Percentiles rank a stretch among this genome's conserved stretches.
Evolutionary conservation across 371 early-diverging fungal species (phyloP).

Genomic region (Mucor indicus): DNA sequence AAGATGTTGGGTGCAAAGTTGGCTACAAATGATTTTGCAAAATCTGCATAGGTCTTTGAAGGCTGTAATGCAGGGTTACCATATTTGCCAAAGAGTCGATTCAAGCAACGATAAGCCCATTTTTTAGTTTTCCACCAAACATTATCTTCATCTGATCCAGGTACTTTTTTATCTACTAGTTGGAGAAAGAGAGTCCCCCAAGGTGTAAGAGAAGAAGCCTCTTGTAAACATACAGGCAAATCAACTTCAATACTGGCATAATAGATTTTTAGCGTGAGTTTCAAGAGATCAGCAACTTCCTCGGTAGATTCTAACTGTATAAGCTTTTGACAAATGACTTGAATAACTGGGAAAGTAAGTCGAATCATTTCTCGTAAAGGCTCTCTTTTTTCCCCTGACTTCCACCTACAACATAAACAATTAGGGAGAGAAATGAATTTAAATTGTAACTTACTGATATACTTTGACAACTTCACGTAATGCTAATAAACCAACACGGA

Average conservation of each 20-base stretch:
- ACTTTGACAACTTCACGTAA: constrained; percentile 77
- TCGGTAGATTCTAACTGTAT: constrained; percentile 49
- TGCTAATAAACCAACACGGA: constrained; percentile 74
- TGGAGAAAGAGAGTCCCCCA: constrained; percentile 88
- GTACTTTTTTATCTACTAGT: constrained; percentile 65
- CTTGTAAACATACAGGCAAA: constrained; percentile 67
- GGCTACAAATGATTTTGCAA: constrained; percentile 75
- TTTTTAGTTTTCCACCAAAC: constrained; percentile 92
- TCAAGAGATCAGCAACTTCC: constrained; percentile 86
- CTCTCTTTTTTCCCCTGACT: constrained; percentile 49
- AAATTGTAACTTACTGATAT: constrained; percentile 62
- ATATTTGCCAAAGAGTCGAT: constrained; percentile 76
- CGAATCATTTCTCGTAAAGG: constrained; percentile 68
- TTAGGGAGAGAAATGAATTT: not conserved
- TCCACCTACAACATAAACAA: constrained; percentile 43
- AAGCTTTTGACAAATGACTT: constrained; percentile 62
- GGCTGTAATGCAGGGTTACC: constrained; percentile 71
- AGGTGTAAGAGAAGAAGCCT: constrained; percentile 63
- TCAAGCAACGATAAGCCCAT: constrained; percentile 87
- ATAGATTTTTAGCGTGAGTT: constrained; percentile 78
- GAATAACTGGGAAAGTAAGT: constrained; percentile 70
- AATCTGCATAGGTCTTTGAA: constrained; percentile 52
- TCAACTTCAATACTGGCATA: constrained; percentile 67
- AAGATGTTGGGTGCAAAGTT: constrained; percentile 88
- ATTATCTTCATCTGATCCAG: constrained; percentile 64